Percentiles rank a stretch among this genome's conserved stretches.
phyloP scores from a whole-genome alignment of 148 eudicot species.

The Dianthus caryophyllus region DNA sequence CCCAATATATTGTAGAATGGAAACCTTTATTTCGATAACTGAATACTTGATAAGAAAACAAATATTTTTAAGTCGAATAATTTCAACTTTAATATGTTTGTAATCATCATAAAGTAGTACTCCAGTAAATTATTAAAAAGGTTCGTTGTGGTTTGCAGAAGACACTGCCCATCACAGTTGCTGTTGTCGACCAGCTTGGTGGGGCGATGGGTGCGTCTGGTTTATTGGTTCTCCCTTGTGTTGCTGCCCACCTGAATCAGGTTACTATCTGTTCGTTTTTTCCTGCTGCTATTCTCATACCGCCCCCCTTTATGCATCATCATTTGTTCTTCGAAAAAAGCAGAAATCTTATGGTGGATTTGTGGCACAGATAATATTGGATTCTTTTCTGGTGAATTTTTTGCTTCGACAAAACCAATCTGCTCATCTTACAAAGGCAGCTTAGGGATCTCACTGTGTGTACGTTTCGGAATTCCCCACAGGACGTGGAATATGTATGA shows the following conservation, averaged over 20 bases:
- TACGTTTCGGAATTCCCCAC: too few species aligned
- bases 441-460: constrained; percentile 15
- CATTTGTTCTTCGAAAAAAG: too few species aligned
- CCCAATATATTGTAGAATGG: too few species aligned
- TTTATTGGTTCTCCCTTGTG: constrained; percentile 85
- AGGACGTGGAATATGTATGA: too few species aligned
- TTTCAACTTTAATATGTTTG: not conserved
- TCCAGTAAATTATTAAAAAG: not conserved
- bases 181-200: constrained; percentile 89
- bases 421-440: constrained; percentile 28
- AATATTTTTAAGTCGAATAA: too few species aligned
- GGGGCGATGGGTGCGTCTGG: constrained; percentile 84
- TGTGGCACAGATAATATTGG: constrained; percentile 60
- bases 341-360: constrained; percentile 8
- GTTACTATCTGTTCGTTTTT: constrained; percentile 26
- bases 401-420: constrained; percentile 35
- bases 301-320: not conserved
- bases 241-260: constrained; percentile 94
- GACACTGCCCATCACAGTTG: constrained; percentile 81
- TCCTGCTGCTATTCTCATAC: not conserved
- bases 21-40: too few species aligned
- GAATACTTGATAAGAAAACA: too few species aligned
- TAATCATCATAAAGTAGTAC: not conserved
- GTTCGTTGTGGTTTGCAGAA: constrained; percentile 42
- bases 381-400: constrained; percentile 63